Evolutionary conservation across 2,329 filamentous ascomycete genomes (phyloP), one percentile per base, ranked within the genome.

Genomic region (Pezicula carpinea): DNA sequence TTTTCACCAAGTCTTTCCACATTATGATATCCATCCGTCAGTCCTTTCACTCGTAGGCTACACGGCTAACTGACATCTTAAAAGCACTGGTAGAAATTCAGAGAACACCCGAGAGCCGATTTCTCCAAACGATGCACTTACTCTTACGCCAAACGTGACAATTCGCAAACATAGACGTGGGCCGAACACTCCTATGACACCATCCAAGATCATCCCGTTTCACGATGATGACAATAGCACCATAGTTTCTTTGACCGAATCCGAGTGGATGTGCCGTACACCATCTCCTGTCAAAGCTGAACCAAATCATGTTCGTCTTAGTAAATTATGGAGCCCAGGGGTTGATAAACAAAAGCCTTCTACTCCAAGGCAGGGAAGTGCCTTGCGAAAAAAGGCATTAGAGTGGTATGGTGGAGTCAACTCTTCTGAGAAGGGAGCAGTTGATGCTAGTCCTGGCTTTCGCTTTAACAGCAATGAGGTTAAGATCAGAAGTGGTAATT

Each of bases 241-340:
- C 4, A 48, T 51, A 10, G n/a, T 57, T 10, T 52, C 55, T 3
- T 31, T 59, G 4, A 53, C 53, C 5, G 57, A 59, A 39, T 54
- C 56, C 2, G 56, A 59, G 31, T 59, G 57, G 57, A 57, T 59
- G 57, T 50, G 50, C 26, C 48, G 51, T 23, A 54, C 57, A 1
- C 57, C 54, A 4, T 56, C 53, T 15, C 54, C 54, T 3, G 22
- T 43, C 5, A 44, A 41, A 32, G 31, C 41, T 10, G 34, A 18
- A 36, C 21, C 42, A 8, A 38, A 51, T 6, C 26, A 39, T 17
- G 31, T n/a, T 15, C 22, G 36, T 23, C 19, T 46, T 10, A 41
- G 33, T 26, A 43, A 29, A 4, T 11, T 50, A 1, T 46, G 47
- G 39, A 54, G 44, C 23, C 47, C 49, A 11, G 22, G 33, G 6